Percentiles rank a stretch among this genome's conserved stretches.
phyloP scores from a whole-genome alignment of 306 rosid species.

The Trifolium pratense region DNA sequence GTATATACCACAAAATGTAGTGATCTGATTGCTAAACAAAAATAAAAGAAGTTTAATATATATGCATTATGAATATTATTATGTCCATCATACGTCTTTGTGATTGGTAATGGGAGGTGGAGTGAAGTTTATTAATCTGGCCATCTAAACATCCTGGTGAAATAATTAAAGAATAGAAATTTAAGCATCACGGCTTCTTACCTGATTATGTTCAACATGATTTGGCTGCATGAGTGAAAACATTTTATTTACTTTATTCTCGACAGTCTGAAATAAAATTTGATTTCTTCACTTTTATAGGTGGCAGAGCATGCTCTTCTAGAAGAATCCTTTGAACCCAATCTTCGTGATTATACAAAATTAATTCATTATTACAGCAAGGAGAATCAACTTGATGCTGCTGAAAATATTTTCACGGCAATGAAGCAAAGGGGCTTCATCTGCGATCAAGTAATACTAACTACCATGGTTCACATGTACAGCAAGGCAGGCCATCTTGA shows the following conservation, averaged over 20 bases:
- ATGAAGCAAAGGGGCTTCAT: constrained; percentile 73
- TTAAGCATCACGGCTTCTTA: constrained; percentile 20
- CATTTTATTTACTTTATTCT: constrained; percentile 16
- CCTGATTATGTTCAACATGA: constrained; percentile 1
- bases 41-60: not conserved
- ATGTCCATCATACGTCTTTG: constrained; percentile 3
- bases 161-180: constrained; percentile 7
- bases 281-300: constrained; percentile 48
- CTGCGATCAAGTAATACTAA: constrained; percentile 80
- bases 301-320: constrained; percentile 76
- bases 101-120: not conserved
- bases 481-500: constrained; percentile 79
- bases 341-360: constrained; percentile 80
- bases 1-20: not conserved
- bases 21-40: not conserved
- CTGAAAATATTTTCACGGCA: constrained; percentile 58
- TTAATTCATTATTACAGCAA: constrained; percentile 75
- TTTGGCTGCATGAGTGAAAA: constrained; percentile 28
- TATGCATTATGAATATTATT: constrained; percentile 12
- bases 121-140: constrained; percentile 10
- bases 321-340: constrained; percentile 77
- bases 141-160: constrained; percentile 1
- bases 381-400: constrained; percentile 63
- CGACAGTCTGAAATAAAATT: constrained; percentile 23
- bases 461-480: constrained; percentile 79